Evolutionary conservation across 768 basidiomycete genomes (phyloP), one percentile per base, ranked within the genome.

Genomic region (Sutorius australiensis): DNA sequence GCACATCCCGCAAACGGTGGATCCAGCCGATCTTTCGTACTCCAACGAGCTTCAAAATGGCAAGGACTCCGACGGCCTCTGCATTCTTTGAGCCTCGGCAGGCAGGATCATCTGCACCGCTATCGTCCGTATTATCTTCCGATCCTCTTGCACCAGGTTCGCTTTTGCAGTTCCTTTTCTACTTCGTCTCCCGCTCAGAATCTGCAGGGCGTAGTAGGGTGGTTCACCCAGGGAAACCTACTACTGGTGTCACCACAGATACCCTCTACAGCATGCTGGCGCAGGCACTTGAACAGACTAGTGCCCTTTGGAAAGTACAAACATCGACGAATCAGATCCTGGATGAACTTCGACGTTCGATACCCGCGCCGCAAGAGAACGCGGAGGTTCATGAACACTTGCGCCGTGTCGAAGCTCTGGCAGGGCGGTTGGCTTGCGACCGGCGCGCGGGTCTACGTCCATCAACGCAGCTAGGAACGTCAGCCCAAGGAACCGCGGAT

Each of bases 271-370:
- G 73, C 4, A 72, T 85, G 17, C 64, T 92, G 45, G 72, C 77
- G 24, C 75, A 68, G 8, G 76, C 92, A 33, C 74, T 81, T 41
- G 77, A 80, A 9, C 80, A 83, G 55, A 72, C 84, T 5, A 72
- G 74, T n/a, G 78, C 76, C 7, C 65, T 93, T 28, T 73, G 79
- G 65, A 75, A 84, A 47, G 80, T 77, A 3, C 89, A 93, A 67
- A 59, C 68, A 1, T 72, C 77, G 1, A 78, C 84, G 3, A 81
- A 82, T 49, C 76, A 77, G 28, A 69, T 81, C 43, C 68, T 92
- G 32, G 79, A 84, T 51, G 79, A 82, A 21, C 68, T 92, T 44
- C 77, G 78, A 19, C 73, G 74, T 19, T 65, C 73, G 19, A 75
- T 77, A 9, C 68, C 75, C 31, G 61, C 64, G 17, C 59, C 66